These are phyloP conservation scores for Nothomitra cinnamomea DNA, from an alignment of 2,329 filamentous ascomycete species.

Conservation along the genomic window DNA sequence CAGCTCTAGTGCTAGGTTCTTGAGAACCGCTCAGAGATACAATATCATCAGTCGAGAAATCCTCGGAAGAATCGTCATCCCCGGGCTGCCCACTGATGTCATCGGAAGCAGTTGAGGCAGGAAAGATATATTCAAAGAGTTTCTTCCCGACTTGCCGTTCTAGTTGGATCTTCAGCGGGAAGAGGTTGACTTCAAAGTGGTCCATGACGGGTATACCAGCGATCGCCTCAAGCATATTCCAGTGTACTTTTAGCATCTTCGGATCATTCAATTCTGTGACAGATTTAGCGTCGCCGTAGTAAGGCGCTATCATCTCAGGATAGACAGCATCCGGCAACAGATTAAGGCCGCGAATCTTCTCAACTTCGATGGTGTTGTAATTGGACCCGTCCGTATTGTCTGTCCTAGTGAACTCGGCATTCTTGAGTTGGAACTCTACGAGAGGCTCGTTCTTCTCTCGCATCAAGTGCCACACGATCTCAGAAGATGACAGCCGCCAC, in stretches of 20 bases:
- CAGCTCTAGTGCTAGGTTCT: slow-evolving; percentile 43
- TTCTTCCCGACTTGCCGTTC: slow-evolving; percentile 86
- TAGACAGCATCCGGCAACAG: slow-evolving; percentile 81
- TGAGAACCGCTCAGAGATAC: slow-evolving; percentile 23
- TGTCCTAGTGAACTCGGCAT: slow-evolving; percentile 84
- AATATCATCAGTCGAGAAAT: slow-evolving; percentile 11
- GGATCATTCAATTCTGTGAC: slow-evolving; percentile 40
- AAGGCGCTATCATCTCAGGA: slow-evolving; percentile 88
- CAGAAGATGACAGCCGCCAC: slow-evolving; percentile 85
- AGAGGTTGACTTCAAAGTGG: slow-evolving; percentile 85
- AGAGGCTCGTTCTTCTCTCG: slow-evolving; percentile 73
- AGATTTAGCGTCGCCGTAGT: slow-evolving; percentile 48
- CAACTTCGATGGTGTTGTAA: slow-evolving; percentile 77
- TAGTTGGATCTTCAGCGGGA: slow-evolving; percentile 84
- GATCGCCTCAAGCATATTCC: slow-evolving; percentile 96
- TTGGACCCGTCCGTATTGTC: slow-evolving; percentile 97
- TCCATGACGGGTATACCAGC: slow-evolving; percentile 95
- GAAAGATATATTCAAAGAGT: slow-evolving; percentile 95
- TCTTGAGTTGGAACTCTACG: slow-evolving; percentile 80
- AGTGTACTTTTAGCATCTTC: slow-evolving; percentile 87
- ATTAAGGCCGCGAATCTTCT: slow-evolving; percentile 76
- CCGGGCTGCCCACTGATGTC: slow-evolving; percentile 18
- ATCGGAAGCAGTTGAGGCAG: slow-evolving; percentile 40
- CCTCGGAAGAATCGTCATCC: background rate
- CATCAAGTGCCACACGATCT: slow-evolving; percentile 95